Percentiles rank a stretch among this genome's conserved stretches.
Evolutionary conservation across 176 grass and related monocot genomes (phyloP).

Genomic region (Melocanna baccifera): DNA sequence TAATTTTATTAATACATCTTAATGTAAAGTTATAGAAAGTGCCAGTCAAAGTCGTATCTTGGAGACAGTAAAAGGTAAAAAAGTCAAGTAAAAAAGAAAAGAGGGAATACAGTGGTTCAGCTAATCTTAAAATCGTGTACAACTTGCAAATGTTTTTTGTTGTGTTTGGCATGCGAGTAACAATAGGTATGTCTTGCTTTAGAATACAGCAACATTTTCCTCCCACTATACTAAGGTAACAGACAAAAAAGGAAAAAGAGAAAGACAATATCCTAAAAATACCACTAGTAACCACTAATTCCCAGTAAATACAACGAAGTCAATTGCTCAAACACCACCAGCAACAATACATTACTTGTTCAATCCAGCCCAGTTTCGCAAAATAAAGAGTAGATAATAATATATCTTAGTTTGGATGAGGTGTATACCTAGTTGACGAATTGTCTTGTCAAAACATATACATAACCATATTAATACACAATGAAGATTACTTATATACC

Average conservation of each 20-base stretch:
- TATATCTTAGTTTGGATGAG: slow-evolving; percentile 18
- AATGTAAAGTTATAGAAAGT: too few relatives aligned
- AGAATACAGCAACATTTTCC: slow-evolving; percentile 1
- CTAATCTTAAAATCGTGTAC: background rate
- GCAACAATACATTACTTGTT: background rate
- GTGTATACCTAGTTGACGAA: background rate
- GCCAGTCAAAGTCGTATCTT: too few relatives aligned
- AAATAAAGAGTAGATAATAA: background rate
- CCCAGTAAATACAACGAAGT: background rate
- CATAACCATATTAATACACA: background rate
- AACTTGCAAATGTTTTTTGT: slow-evolving; percentile 8
- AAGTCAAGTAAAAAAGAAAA: too few relatives aligned
- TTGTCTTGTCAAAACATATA: background rate
- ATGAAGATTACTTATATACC: background rate
- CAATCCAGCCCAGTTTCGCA: background rate
- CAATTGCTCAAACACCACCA: background rate
- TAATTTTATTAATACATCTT: too few relatives aligned
- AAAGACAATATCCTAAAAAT: slow-evolving; percentile 1
- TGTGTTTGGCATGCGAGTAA: background rate
- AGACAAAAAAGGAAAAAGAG: background rate
- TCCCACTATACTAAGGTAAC: background rate
- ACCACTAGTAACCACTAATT: background rate
- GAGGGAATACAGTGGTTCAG: background rate
- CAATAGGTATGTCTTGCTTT: background rate
- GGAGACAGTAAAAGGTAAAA: too few relatives aligned